Conservation (phyloP, 176 grass and related monocot genomes). For the Pontederia crassipes region DNA sequence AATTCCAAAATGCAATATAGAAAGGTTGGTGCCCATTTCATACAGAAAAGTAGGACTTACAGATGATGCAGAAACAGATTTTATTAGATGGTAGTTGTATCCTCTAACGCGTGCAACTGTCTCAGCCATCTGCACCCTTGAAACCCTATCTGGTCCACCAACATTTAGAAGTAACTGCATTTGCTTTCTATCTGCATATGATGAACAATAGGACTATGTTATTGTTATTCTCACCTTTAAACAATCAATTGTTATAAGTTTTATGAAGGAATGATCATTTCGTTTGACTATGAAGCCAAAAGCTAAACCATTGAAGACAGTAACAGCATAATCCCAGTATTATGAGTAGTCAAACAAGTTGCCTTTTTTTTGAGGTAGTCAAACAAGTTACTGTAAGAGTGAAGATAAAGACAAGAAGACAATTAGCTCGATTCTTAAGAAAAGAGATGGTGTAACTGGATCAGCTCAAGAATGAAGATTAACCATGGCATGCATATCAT, state of each 20-base stretch:
- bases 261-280: too few species aligned
- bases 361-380: too few species aligned
- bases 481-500: too few species aligned
- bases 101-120: conserved; percentile 61
- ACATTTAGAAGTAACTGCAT: conserved; percentile 62
- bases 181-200: conserved; percentile 34
- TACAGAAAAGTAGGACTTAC: conserved; percentile 21
- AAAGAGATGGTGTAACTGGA: too few species aligned
- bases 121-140: conserved; percentile 92
- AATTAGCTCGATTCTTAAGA: too few species aligned
- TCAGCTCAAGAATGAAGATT: too few species aligned
- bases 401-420: too few species aligned
- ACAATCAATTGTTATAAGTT: neutral
- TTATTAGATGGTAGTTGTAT: conserved; percentile 49
- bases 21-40: neutral
- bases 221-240: neutral
- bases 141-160: conserved; percentile 71
- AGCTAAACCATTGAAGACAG: too few species aligned
- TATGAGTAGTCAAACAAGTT: too few species aligned
- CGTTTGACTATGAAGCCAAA: too few species aligned
- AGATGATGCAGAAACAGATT: conserved; percentile 70
- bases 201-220: neutral
- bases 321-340: too few species aligned
- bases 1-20: neutral
- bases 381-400: too few species aligned